Evolutionary conservation across 2,329 filamentous ascomycete species (phyloP).

Genomic region (Phyllosticta citribraziliensis): DNA sequence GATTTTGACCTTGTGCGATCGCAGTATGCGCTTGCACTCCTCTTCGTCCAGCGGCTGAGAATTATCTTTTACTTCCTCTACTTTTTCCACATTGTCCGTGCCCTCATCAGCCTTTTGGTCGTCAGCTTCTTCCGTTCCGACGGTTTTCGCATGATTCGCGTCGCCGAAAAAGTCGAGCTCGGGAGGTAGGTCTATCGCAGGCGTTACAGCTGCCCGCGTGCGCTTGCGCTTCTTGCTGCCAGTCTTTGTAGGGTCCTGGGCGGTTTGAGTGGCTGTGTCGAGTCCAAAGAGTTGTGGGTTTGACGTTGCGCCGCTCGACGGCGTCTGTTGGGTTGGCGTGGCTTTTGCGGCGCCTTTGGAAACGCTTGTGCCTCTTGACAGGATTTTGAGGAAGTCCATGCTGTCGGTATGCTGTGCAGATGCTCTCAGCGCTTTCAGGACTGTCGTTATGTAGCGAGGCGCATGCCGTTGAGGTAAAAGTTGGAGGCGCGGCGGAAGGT

Average conservation of each 20-base stretch:
- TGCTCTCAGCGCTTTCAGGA: background rate
- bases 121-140: background rate
- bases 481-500: background rate
- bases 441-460: background rate
- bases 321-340: constrained; percentile 38
- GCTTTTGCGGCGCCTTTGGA: constrained; percentile 28
- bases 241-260: constrained; percentile 22
- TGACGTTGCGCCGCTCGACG: constrained; percentile 53
- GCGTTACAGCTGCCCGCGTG: constrained; percentile 16
- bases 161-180: constrained; percentile 37
- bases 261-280: constrained; percentile 21
- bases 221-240: constrained; percentile 35
- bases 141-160: constrained; percentile 6
- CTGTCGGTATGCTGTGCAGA: background rate
- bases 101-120: background rate
- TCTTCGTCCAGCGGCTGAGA: constrained; percentile 49
- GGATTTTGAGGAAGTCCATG: constrained; percentile 66
- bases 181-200: constrained; percentile 17
- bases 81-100: constrained; percentile 5
- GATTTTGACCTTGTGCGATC: constrained; percentile 75
- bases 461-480: background rate
- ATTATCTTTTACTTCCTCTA: constrained; percentile 12
- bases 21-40: constrained; percentile 63
- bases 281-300: constrained; percentile 59
- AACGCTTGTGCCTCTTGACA: constrained; percentile 60